These are phyloP conservation scores for Ceratobasidium sp. DNA, from an alignment of 1,284 basidiomycete species.

Conservation along the genomic window DNA sequence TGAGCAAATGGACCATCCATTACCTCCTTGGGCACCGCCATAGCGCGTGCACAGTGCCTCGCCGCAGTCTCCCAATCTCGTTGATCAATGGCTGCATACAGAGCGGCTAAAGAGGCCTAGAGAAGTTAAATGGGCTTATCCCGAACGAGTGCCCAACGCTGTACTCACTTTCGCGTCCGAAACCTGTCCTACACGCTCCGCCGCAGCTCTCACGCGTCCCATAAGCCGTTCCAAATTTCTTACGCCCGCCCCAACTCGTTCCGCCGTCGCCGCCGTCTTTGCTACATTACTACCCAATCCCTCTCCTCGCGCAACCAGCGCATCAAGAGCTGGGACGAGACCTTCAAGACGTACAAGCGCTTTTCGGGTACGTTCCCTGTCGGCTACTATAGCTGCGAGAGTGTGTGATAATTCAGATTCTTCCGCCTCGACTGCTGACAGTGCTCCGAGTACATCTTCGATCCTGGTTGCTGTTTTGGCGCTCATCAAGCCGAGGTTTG, in stretches of 20 bases:
- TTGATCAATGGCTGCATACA: conserved; percentile 81
- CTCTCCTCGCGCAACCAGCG: conserved; percentile 70
- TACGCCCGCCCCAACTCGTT: conserved; percentile 90
- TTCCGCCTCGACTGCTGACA: conserved; percentile 31
- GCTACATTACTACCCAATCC: conserved; percentile 69
- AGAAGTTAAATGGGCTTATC: conserved; percentile 44
- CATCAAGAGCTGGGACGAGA: conserved; percentile 72
- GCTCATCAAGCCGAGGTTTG: conserved; percentile 24
- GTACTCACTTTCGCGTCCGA: conserved; percentile 85
- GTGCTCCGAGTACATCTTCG: conserved; percentile 41
- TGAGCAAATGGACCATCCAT: conserved; percentile 88
- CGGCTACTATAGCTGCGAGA: conserved; percentile 26
- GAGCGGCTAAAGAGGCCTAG: conserved; percentile 80
- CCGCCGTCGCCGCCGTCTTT: conserved; percentile 82
- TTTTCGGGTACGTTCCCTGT: conserved; percentile 67
- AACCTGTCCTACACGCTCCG: conserved; percentile 85
- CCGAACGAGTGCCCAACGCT: background rate
- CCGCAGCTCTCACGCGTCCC: conserved; percentile 83
- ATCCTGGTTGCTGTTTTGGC: conserved; percentile 31
- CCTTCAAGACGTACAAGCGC: conserved; percentile 73
- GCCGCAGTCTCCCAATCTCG: conserved; percentile 97
- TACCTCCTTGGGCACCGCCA: conserved; percentile 82
- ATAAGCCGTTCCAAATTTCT: conserved; percentile 91
- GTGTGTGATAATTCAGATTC: conserved; percentile 39
- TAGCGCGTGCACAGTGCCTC: conserved; percentile 88